Evolutionary conservation across 352 stramenopile genomes (phyloP), one percentile per base, ranked within the genome.

Genomic region (Globisporangium okanoganense): DNA sequence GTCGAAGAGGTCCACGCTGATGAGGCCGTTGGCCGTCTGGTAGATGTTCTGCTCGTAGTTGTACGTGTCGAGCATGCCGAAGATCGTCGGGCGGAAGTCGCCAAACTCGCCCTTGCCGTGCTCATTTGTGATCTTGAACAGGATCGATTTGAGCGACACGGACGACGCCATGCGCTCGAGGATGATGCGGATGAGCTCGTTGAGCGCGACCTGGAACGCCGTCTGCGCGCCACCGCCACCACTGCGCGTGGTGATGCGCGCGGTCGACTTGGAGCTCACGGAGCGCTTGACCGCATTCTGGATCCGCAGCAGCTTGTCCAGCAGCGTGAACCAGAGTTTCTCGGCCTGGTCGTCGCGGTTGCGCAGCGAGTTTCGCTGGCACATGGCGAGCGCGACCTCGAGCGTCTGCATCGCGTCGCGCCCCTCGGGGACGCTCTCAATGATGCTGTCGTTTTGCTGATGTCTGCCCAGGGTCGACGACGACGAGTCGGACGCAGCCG

Each of bases 51-150:
- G 81, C 68, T 95, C 87, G 74, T 95, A 93, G 70, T 93, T 93
- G 75, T 94, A 94, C 54, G 93, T 97, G 68, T 92, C 88, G n/a
- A 98, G 67, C 78, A 98, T 97, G 66, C 87, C 93, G 38, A 96
- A 93, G 58, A 98, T 94, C 52, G 96, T 97, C 43, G 96, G 91
- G 2, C 93, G 87, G 69, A 98, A 96, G 63, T 98, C 95, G 22
- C 92, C 93, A 64, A 98, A 95, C 44, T 92, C 85, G 66, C 88
- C 95, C 56, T 90, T 90, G 10, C 90, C 88, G 71, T 98, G 89
- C 68, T 98, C 95, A 49, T 89, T 97, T 52, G 93, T 97, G 56
- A 98, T 96, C 76, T 98, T 98, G 57, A 96, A 94, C 54, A 98
- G 71, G 38, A 98, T 94, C 62, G 95, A 91, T 68, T 90, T 91